Evolutionary conservation across 2,329 filamentous ascomycete species (phyloP).

Genomic region (Bipolaris oryzae): DNA sequence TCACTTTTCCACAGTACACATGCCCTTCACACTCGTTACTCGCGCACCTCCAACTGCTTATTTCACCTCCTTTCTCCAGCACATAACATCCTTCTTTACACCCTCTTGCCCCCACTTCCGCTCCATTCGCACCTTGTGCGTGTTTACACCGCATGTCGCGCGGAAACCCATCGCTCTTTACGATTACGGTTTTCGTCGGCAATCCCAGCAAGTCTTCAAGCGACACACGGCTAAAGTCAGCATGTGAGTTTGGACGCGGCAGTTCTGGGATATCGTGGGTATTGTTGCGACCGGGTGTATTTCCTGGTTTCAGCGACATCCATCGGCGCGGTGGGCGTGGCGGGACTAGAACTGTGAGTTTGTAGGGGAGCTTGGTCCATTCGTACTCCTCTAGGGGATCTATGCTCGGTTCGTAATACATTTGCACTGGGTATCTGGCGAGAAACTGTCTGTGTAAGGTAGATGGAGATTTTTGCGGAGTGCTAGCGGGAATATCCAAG

Average conservation of each 20-base stretch:
- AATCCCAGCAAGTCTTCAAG: slow-evolving; percentile 21
- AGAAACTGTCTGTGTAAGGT: background rate
- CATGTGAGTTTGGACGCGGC: slow-evolving; percentile 15
- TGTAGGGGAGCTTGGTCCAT: slow-evolving; percentile 28
- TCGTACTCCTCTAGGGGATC: slow-evolving; percentile 32
- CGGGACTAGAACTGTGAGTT: slow-evolving; percentile 25
- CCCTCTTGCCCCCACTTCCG: background rate
- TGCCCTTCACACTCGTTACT: slow-evolving; percentile 36
- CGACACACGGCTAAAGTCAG: slow-evolving; percentile 23
- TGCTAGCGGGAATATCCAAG: too few relatives aligned
- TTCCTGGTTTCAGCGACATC: slow-evolving; percentile 25
- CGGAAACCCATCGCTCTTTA: slow-evolving; percentile 24
- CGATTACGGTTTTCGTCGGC: slow-evolving; percentile 17
- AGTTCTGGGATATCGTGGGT: slow-evolving; percentile 13
- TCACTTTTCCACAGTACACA: slow-evolving; percentile 28
- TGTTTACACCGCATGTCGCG: slow-evolving; percentile 32
- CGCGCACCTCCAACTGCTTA: slow-evolving; percentile 22
- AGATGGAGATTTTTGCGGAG: background rate
- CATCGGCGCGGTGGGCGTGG: slow-evolving; percentile 26
- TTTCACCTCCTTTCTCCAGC: slow-evolving; percentile 31
- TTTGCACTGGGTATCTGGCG: too few relatives aligned
- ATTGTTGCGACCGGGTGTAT: slow-evolving; percentile 5
- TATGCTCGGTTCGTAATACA: slow-evolving; percentile 11
- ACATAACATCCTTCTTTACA: slow-evolving; percentile 37
- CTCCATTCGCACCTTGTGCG: slow-evolving; percentile 7